Evolutionary conservation across 345 rosid species (phyloP).

Genomic region (Populus davidiana): DNA sequence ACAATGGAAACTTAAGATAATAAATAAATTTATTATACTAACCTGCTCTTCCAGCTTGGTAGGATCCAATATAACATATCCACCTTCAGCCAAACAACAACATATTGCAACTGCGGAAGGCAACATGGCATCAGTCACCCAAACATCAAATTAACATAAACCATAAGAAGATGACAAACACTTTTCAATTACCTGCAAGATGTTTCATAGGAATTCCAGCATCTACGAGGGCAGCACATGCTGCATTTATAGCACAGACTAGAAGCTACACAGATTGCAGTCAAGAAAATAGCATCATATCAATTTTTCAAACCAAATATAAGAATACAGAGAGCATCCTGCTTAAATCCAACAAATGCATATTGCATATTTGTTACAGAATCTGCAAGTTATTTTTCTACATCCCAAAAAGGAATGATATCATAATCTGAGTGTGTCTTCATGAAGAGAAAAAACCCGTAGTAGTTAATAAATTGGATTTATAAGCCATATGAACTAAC

Average conservation of each 20-base stretch:
- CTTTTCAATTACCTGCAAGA: conserved; percentile 62
- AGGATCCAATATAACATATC: conserved; percentile 67
- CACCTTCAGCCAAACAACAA: conserved; percentile 67
- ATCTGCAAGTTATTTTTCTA: not conserved
- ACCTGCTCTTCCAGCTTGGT: conserved; percentile 93
- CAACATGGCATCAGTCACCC: conserved; percentile 8
- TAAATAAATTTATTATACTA: not conserved
- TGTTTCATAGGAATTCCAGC: conserved; percentile 95
- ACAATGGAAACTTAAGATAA: not conserved
- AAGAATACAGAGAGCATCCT: not conserved
- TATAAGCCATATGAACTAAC: not conserved
- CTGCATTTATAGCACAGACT: conserved; percentile 91
- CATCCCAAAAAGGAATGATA: not conserved
- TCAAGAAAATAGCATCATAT: conserved; percentile 39
- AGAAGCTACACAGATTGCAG: conserved; percentile 56
- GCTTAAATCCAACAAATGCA: not conserved
- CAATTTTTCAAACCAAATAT: not conserved
- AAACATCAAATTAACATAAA: not conserved
- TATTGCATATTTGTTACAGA: not conserved
- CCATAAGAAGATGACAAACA: not conserved
- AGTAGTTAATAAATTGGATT: not conserved
- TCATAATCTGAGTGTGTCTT: not conserved
- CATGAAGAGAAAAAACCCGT: not conserved
- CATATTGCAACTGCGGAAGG: conserved; percentile 73
- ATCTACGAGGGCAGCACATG: conserved; percentile 91